Evolutionary conservation across 2,329 filamentous ascomycete genomes (phyloP), one percentile per base, ranked within the genome.

Genomic region (Xylaria sp.): DNA sequence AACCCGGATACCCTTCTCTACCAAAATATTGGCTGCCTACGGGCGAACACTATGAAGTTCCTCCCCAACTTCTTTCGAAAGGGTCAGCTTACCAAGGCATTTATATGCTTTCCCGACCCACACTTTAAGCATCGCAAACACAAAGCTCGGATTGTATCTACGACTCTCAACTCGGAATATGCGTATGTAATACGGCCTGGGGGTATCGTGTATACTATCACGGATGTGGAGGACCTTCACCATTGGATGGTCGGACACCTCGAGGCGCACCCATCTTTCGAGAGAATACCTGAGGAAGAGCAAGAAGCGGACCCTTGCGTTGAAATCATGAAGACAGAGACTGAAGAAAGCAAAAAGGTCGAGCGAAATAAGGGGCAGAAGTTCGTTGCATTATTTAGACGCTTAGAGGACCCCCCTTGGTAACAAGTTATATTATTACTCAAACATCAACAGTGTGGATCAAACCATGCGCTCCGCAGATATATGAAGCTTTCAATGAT

Each of bases 11-110:
- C 78, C 32, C 80, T 81, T 59, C 80, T 83, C 55, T 98, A 93
- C 79, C 91, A 97, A 77, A 99, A 99, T 79, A 91, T 95, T 62
- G 90, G 92, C 39, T 97, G 93, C 77, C 84, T 99, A 56, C 91
- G 96, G 70, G 93, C 93, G 72, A 99, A 99, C 83, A 93, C 93
- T 5, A 99, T 99, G 96, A 99, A 99, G 80, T 99, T 98, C 80
- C 84, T 99, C n/a, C 95, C 97, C 70, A 98, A 99, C 78, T 97
- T 97, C 85, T 98, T 99, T 84, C 83, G 82, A 63, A 92, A 90
- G 76, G 85, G 82, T 15, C 94, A 97, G 78, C 88, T 99, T 15
- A 88, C 86, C 70, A 97, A 97, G 78, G 93, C 98, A 77, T 99
- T 99, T 80, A 92, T 99, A 75, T 99, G 96, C 83, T 99, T 99